Base-by-base conservation (phyloP, 192 early-diverging fungal genomes). In the Coemansia nantahalensis region DNA sequence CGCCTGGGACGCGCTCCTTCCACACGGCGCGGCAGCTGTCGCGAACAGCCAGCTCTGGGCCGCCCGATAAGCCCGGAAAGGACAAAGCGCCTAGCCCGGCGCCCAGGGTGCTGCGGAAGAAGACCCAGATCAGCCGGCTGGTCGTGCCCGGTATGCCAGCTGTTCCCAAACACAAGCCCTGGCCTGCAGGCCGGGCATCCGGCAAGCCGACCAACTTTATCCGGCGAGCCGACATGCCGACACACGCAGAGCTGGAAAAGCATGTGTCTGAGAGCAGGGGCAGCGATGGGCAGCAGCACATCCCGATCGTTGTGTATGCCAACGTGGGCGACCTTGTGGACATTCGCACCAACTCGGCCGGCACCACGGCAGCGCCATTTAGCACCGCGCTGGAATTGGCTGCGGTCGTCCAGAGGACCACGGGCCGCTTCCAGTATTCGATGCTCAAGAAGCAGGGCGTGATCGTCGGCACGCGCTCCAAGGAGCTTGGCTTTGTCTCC, bases 291-390 rank as follows among this genome's bases (percentile, higher is more conserved):
- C 45, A 65, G 6, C 35, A 50, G 0, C 39, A 65, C 35, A 45
- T 69, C 11, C 66, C 73, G 5, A 65, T 69, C 14, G 51, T 41
- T 23, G 49, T 55, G 26, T 51, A 62, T 13, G 65, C 61, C 1
- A 59, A 43, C 42, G 68, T 56, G 1, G 73, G 73, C 24, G 73
- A 77, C 39, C 37, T 77, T 16, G 47, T 77, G 11, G 73, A 77
- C 51, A 30, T 77, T 41, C 61, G 62, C 33, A 4, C 35, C 2
- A 18, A 42, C 4, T 35, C 5, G 12, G 31, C 26, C 11, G 31
- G 17, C 23, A 11, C 45, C 11, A 1, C 19, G 21, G 8, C 33
- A 16, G 43, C 36, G 38, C 40, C 18, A 39, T 60, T 46, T 30
- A 34, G 13, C 13, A 23, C 37, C 7, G 4, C 12, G 0, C 18